Evolutionary conservation across 805 yeast genomes (phyloP).

Genomic region (Tetrapisispora nanseiensis): DNA sequence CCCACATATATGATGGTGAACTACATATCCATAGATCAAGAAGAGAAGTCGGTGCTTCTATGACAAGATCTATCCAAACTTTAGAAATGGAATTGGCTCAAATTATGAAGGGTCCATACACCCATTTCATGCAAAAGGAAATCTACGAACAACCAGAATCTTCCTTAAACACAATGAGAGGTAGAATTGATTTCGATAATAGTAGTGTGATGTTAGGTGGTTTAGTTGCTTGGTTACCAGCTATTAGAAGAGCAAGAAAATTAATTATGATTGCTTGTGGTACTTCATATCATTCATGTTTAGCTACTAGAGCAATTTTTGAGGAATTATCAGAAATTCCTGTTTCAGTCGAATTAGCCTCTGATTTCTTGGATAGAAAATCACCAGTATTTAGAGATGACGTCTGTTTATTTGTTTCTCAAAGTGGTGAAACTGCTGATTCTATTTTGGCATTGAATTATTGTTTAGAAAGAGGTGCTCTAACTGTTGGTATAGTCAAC

Average conservation of each 20-base stretch:
- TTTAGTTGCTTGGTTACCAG: slow-evolving; percentile 68
- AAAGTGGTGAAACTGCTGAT: slow-evolving; percentile 98
- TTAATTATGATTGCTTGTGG: slow-evolving; percentile 99
- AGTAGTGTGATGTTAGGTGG: slow-evolving; percentile 81
- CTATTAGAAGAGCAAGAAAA: slow-evolving; percentile 89
- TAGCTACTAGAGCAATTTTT: slow-evolving; percentile 91
- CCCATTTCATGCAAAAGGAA: slow-evolving; percentile 98
- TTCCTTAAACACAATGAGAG: slow-evolving; percentile 97
- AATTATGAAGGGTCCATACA: slow-evolving; percentile 95
- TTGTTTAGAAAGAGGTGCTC: slow-evolving; percentile 93
- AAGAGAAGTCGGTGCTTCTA: slow-evolving; percentile 78
- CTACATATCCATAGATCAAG: slow-evolving; percentile 95
- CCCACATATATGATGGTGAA: slow-evolving; percentile 96
- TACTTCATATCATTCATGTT: slow-evolving; percentile 96
- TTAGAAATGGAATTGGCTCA: slow-evolving; percentile 94
- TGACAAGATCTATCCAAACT: slow-evolving; percentile 92
- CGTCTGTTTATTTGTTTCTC: slow-evolving; percentile 94
- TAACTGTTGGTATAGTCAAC: slow-evolving; percentile 95
- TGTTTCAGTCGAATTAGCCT: slow-evolving; percentile 83
- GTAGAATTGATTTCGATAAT: slow-evolving; percentile 88
- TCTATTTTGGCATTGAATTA: slow-evolving; percentile 89
- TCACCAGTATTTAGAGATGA: slow-evolving; percentile 99
- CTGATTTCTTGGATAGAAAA: slow-evolving; percentile 87
- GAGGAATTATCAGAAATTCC: slow-evolving; percentile 96
- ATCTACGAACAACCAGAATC: slow-evolving; percentile 98